Evolutionary conservation across 2,329 filamentous ascomycete genomes (phyloP), one percentile per base, ranked within the genome.

Genomic region (Zasmidium cellare): DNA sequence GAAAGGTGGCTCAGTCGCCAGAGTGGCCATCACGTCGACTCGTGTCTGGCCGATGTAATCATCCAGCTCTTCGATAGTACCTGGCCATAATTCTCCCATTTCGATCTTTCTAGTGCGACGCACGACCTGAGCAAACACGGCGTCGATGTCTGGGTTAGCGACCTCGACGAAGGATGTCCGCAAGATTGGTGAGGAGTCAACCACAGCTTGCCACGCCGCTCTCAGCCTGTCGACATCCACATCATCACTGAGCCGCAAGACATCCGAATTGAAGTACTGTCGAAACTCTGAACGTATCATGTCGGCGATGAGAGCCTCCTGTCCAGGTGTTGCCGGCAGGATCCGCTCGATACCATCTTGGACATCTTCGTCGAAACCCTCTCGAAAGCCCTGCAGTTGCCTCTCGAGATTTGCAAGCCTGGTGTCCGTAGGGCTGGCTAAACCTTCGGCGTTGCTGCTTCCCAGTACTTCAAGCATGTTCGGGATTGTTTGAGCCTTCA

Each of bases 231-330:
- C 62, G 0, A 87, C 38, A 64, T 96, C 81, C 1, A 87, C 77
- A 0, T 75, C 71, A 0, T 77, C 62, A 0, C 75, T 69, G 1
- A 97, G 63, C 61, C 86, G 81, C 20, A 96, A 77, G 1, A 93
- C 75, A 66, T 96, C 90, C 57, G 94, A 87, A 61, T 96, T 96
- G 77, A 91, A 96, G 70, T 97, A 97, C 62, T 86, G 83, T 11
- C 80, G 76, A 65, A 89, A 93, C 2, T 84, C 79, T 0, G 91
- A 94, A 16, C 84, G 80, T 0, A 91, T 64, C 89, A 96, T 96
- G 59, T 91, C 89, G 0, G 87, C 86, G 2, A 96, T 77, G 86
- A 97, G 91, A 1, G 88, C 87, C 71, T 97, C 91, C 74, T 97
- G 92, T 3, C 96, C 79, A 6, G 92, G 87, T 0, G 92, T 96